Conservation (phyloP, 495 filamentous ascomycete species). For the Talaromyces adpressus region DNA sequence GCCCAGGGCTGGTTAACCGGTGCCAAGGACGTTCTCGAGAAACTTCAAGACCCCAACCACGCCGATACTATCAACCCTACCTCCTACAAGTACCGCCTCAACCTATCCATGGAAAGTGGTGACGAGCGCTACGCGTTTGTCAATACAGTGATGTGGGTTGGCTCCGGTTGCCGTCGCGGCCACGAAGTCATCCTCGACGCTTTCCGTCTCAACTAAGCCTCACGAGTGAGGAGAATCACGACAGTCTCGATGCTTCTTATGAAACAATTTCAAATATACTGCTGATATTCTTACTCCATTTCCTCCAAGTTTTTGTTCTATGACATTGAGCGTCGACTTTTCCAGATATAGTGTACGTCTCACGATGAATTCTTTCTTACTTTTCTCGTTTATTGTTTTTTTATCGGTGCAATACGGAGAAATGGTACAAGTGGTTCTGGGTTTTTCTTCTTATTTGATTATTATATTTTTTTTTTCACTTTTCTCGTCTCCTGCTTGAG, state of each 20-base stretch:
- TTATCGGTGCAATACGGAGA: background rate
- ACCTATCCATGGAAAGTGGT: conserved; percentile 53
- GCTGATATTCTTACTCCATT: background rate
- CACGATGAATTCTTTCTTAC: background rate
- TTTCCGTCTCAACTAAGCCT: conserved; percentile 37
- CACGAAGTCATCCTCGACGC: conserved; percentile 48
- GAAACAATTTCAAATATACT: background rate
- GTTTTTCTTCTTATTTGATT: background rate
- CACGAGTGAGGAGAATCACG: background rate
- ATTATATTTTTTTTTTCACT: background rate
- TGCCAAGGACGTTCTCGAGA: conserved; percentile 50
- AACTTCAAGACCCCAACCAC: conserved; percentile 43
- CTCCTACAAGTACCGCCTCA: conserved; percentile 50
- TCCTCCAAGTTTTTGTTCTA: background rate
- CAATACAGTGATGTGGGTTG: conserved; percentile 57
- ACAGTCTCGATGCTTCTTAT: background rate
- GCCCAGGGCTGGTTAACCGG: conserved; percentile 52
- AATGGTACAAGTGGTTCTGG: background rate
- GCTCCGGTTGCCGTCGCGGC: conserved; percentile 50
- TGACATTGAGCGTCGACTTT: background rate
- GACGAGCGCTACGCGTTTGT: conserved; percentile 56
- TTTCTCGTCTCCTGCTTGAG: background rate
- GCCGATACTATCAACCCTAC: conserved; percentile 48
- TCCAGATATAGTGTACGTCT: conserved; percentile 2
- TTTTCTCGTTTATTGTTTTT: background rate